These are phyloP conservation scores for Emmonsia crescens DNA, from an alignment of 2,329 filamentous ascomycete genomes.

Conservation along the genomic window DNA sequence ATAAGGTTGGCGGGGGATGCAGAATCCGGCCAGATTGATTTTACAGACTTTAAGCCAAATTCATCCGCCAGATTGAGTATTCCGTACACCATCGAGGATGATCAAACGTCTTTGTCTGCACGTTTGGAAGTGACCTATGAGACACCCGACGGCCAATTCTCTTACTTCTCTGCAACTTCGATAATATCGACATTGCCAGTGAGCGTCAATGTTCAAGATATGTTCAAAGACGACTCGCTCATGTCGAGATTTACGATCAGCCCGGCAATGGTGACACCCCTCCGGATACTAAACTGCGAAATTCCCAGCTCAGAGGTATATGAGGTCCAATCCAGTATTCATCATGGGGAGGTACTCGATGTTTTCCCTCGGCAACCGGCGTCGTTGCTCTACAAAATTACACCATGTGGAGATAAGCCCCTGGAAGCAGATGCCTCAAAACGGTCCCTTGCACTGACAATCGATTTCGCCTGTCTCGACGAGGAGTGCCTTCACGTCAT, in stretches of 20 bases:
- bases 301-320: slow-evolving; percentile 59
- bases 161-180: slow-evolving; percentile 50
- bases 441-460: slow-evolving; percentile 46
- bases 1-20: slow-evolving; percentile 32
- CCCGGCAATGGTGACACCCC: slow-evolving; percentile 61
- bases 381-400: slow-evolving; percentile 69
- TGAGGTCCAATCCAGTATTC: slow-evolving; percentile 42
- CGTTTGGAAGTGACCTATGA: slow-evolving; percentile 67
- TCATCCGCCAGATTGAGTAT: slow-evolving; percentile 43
- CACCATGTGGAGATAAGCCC: slow-evolving; percentile 14
- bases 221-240: slow-evolving; percentile 72
- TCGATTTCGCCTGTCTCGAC: slow-evolving; percentile 66
- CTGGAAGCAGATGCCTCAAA: slow-evolving; percentile 21
- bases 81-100: slow-evolving; percentile 76
- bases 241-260: slow-evolving; percentile 89
- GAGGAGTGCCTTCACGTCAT: slow-evolving; percentile 53
- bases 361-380: slow-evolving; percentile 76
- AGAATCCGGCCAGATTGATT: slow-evolving; percentile 37
- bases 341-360: slow-evolving; percentile 38
- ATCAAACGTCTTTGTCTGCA: slow-evolving; percentile 58
- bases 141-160: slow-evolving; percentile 55
- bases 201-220: slow-evolving; percentile 92
- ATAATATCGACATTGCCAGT: slow-evolving; percentile 68
- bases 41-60: slow-evolving; percentile 23
- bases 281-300: slow-evolving; percentile 61